Conservation (phyloP, 2,329 filamentous ascomycete genomes). For the Penicillium sclerotiorum region DNA sequence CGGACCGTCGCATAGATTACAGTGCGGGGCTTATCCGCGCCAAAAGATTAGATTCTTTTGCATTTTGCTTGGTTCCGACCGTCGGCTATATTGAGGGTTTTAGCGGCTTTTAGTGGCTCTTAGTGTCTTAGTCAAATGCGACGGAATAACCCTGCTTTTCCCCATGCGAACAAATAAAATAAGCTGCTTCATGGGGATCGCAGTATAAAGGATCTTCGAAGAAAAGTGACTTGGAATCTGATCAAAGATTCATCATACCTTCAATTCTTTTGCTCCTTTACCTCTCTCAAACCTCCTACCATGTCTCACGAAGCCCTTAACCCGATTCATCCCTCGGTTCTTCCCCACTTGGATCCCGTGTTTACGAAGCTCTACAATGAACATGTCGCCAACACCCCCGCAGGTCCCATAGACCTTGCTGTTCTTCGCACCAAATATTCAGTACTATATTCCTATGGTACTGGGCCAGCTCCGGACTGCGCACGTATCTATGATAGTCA, state of each 20-base stretch:
- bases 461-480: slow-evolving; percentile 46
- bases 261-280: not conserved
- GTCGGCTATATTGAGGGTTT: slow-evolving; percentile 19
- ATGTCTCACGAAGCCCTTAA: slow-evolving; percentile 50
- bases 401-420: slow-evolving; percentile 44
- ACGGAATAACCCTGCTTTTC: too few relatives aligned
- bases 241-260: not conserved
- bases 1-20: slow-evolving; percentile 31
- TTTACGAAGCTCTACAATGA: slow-evolving; percentile 55
- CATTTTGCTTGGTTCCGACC: slow-evolving; percentile 4
- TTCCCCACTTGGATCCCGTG: slow-evolving; percentile 50
- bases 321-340: slow-evolving; percentile 52
- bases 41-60: not conserved
- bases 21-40: slow-evolving; percentile 18
- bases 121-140: not conserved
- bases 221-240: not conserved
- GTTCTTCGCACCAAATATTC: slow-evolving; percentile 48
- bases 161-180: too few relatives aligned
- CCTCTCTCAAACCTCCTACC: not conserved
- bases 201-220: not conserved
- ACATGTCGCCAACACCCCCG: slow-evolving; percentile 46
- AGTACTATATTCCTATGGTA: slow-evolving; percentile 50
- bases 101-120: too few relatives aligned
- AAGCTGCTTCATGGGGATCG: too few relatives aligned
- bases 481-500: slow-evolving; percentile 44